phyloP scores from a whole-genome alignment of 2,329 filamentous ascomycete species.

The Fusarium tricinctum region DNA sequence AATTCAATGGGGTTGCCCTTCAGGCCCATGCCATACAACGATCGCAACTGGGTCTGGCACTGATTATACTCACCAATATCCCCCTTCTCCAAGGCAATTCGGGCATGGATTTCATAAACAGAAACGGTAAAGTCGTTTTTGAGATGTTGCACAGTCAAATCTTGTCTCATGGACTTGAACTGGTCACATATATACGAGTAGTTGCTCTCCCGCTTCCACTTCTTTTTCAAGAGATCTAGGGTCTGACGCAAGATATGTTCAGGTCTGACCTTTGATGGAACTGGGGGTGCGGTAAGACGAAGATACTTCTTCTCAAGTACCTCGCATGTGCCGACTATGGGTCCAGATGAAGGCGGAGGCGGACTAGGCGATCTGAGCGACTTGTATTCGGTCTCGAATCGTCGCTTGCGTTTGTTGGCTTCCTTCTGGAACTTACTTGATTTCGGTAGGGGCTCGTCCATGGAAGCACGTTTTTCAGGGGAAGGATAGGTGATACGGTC shows the following conservation, averaged over 20 bases:
- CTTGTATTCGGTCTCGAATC: conserved; percentile 80
- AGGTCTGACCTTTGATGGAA: conserved; percentile 89
- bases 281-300: conserved; percentile 90
- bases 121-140: conserved; percentile 96
- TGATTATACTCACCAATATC: conserved; percentile 99
- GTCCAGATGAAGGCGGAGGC: conserved; percentile 70
- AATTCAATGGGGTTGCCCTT: conserved; percentile 95
- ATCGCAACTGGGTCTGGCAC: conserved; percentile 97
- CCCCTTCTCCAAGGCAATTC: conserved; percentile 97
- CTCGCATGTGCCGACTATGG: conserved; percentile 88
- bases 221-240: conserved; percentile 89
- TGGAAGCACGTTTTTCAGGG: conserved; percentile 57
- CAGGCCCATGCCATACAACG: conserved; percentile 87
- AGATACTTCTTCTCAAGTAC: conserved; percentile 94
- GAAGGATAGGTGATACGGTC: conserved; percentile 79
- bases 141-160: conserved; percentile 97
- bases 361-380: conserved; percentile 70
- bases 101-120: conserved; percentile 97
- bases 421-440: conserved; percentile 94
- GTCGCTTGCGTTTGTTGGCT: conserved; percentile 89
- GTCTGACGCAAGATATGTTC: conserved; percentile 84
- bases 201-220: conserved; percentile 93
- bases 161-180: conserved; percentile 98
- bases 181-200: conserved; percentile 99
- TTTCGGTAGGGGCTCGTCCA: conserved; percentile 64